These are phyloP conservation scores for Macrocybe gigantea DNA, from an alignment of 768 basidiomycete genomes.

Conservation along the genomic window DNA sequence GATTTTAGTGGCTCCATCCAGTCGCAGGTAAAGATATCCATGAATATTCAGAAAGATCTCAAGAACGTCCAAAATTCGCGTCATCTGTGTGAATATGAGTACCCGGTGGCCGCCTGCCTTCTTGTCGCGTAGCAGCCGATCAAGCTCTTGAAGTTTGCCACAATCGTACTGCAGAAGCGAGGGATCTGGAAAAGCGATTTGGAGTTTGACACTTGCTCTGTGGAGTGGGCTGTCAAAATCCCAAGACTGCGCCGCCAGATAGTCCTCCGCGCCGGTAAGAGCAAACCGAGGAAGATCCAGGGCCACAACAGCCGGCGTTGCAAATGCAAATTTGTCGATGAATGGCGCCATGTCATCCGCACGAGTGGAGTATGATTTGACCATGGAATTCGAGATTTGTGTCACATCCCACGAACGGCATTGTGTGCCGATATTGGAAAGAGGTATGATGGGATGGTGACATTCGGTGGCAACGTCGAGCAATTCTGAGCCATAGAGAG, in stretches of 20 bases:
- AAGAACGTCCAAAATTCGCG: constrained; percentile 86
- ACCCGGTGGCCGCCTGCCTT: constrained; percentile 86
- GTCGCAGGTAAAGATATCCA: constrained; percentile 88
- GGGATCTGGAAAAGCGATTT: constrained; percentile 90
- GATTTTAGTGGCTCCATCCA: constrained; percentile 93
- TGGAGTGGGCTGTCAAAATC: constrained; percentile 71
- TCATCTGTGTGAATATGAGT: constrained; percentile 98
- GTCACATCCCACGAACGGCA: constrained; percentile 36
- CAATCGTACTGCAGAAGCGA: constrained; percentile 93
- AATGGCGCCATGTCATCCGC: constrained; percentile 44
- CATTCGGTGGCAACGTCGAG: constrained; percentile 33
- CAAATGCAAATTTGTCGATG: constrained; percentile 72
- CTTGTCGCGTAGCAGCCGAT: constrained; percentile 72
- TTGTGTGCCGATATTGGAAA: constrained; percentile 34
- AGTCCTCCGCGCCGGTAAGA: constrained; percentile 35
- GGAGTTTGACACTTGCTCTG: constrained; percentile 70
- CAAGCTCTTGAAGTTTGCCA: constrained; percentile 86
- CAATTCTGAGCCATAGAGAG: constrained; percentile 42
- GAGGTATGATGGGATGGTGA: constrained; percentile 45
- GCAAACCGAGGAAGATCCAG: constrained; percentile 64
- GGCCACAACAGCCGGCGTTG: constrained; percentile 74
- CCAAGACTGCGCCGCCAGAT: constrained; percentile 23
- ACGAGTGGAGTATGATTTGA: constrained; percentile 63
- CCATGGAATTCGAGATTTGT: constrained; percentile 34
- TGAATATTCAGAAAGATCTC: constrained; percentile 91